Evolutionary conservation across 306 rosid species (phyloP), one percentile per base, ranked within the genome.

Genomic region (Casuarina cunninghamiana): DNA sequence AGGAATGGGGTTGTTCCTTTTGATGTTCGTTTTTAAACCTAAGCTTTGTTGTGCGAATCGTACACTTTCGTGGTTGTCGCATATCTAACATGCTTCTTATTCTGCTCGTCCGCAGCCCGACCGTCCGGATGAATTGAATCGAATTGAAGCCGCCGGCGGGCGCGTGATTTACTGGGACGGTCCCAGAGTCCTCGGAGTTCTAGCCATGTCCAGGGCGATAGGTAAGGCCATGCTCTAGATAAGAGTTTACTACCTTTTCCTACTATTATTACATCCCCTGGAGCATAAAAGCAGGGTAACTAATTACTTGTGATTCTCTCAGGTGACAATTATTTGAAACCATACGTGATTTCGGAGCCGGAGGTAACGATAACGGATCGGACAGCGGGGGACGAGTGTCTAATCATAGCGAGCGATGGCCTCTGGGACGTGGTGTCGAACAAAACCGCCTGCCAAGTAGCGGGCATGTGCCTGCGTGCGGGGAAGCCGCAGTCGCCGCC

Each of bases 111-210:
- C 49, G 10, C 94, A 94, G 97, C 98, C 98, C 0, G 98, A 92
- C 75, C 89, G 98, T 7, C 93, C 97, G 19, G 98, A 95, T 53
- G 98, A 95, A 58, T 46, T 92, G 87, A 57, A 68, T 10, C 91
- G 98, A 17, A 93, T 92, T 19, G 86, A 92, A 81, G 89, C 88
- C 0, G 89, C 89, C 0, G 98, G 98, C 12, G 98, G 98, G 51
- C 90, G 96, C 8, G 97, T 95, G 80, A 92, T 95, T 11, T 87
- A 88, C 53, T 92, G 98, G 98, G 97, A 95, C 11, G 98, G 93
- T 0, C 67, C 98, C 0, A 76, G 98, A 75, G 98, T 95, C 10
- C 91, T 95, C 0, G 98, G 98, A n/a, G 91, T 95, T 3, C 74
- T 92, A 2, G 97, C 98, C 15, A 95, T 87, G 93, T 95, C 98